These are phyloP conservation scores for Paramecium octaurelia DNA, from an alignment of 73 alveolate genomes.

Conservation along the genomic window DNA sequence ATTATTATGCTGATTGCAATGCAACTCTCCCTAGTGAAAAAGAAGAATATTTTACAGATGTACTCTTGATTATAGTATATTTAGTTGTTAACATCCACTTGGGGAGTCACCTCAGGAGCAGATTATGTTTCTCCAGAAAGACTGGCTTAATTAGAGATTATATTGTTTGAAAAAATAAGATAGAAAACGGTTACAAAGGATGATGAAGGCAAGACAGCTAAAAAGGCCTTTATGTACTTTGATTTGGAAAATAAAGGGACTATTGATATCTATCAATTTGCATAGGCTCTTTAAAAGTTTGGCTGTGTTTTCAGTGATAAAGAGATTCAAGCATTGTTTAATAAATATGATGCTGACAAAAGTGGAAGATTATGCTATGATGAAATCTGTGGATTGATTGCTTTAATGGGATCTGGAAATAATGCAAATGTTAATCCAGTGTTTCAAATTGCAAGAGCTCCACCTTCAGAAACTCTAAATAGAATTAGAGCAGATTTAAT, in stretches of 20 bases:
- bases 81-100: conserved; percentile 71
- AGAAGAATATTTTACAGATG: conserved; percentile 82
- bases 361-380: conserved; percentile 81
- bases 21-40: conserved; percentile 86
- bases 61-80: not conserved
- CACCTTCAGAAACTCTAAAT: conserved; percentile 69
- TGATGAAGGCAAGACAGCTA: conserved; percentile 83
- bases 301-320: conserved; percentile 76
- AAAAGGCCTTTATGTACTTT: conserved; percentile 73
- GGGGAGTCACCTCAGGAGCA: conserved; percentile 71
- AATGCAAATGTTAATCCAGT: conserved; percentile 88
- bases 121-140: conserved; percentile 75
- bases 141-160: conserved; percentile 68
- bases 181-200: conserved; percentile 79
- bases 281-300: conserved; percentile 70
- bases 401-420: conserved; percentile 81
- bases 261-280: conserved; percentile 68
- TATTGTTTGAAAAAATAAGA: conserved; percentile 75
- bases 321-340: conserved; percentile 78
- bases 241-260: conserved; percentile 74
- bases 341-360: conserved; percentile 70
- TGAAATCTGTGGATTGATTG: conserved; percentile 75
- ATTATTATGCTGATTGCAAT: conserved; percentile 83
- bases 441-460: conserved; percentile 66
- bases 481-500: conserved; percentile 64